Base-by-base conservation (phyloP, 192 early-diverging fungal genomes). In the Dimargaris verticillata region DNA sequence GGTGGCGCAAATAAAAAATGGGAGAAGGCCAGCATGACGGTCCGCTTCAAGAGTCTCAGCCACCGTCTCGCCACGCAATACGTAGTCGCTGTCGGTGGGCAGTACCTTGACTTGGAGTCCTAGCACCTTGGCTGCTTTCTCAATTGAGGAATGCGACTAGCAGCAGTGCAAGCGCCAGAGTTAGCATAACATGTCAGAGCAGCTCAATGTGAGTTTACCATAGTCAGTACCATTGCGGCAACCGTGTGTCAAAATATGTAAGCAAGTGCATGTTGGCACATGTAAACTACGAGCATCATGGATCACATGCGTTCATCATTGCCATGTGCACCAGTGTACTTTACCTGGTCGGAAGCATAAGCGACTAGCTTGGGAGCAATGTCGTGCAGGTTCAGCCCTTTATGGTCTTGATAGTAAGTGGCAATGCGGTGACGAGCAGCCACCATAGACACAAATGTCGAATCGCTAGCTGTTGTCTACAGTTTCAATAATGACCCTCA, bases 1-100 rank as follows among this genome's bases (percentile, higher is more conserved):
- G 0, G 82, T 83, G 42, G 70, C 83, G 20, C 70, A 73, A 12
- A 82, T 68, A 66, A 76, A 83, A 66, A 80, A 82, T 1, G 83
- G 83, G 47, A 83, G 64, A n/a, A 82, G 68, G 6, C 80, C 81
- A 20, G 64, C 64, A 2, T 51, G 51, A 25, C 66, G 64, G 62
- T 85, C 83, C 25, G 66, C 62, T 33, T 67, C 63, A n/a, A 85
- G 66, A 0, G 72, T 76, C 48, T 60, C 44, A 15, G 28, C 44
- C 15, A 85, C 64, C n/a, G 78, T 66, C 15, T 63, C 60, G 44
- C 72, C 73, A n/a, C 69, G 63, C 0, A 85, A 48, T 0, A 62
- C 45, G 18, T 66, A 70, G 26, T 68, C 45, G 13, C 64, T 24
- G 66, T 76, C 80, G 10, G 73, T 72, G 0, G 62, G 59, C 1